A percentile compares a stretch with the other conserved stretches of the same genome.
Evolutionary conservation across 768 basidiomycete genomes (phyloP).

Genomic region (Russula sp.): DNA sequence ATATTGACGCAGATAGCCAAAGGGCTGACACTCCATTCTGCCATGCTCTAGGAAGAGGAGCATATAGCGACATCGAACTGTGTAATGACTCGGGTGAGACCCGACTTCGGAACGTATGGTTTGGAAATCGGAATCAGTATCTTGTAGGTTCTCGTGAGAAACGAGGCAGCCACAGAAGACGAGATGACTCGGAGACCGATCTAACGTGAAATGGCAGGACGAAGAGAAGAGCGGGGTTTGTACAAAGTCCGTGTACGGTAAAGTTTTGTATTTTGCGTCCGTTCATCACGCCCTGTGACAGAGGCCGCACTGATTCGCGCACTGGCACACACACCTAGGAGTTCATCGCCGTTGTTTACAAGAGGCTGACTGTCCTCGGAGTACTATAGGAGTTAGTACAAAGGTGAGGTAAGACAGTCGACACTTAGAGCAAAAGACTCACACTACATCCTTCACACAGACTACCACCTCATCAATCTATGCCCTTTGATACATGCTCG

Average conservation of each 20-base stretch:
- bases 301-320: not conserved
- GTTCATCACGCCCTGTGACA: not conserved
- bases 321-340: not conserved
- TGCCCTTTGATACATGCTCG: too few species aligned
- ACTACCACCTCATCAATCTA: not conserved
- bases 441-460: not conserved
- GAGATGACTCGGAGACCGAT: not conserved
- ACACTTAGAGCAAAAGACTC: not conserved
- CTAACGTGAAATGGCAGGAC: not conserved
- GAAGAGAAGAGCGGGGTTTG: not conserved
- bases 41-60: not conserved
- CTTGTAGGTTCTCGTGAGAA: not conserved
- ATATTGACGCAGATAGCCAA: not conserved
- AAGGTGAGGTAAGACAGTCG: not conserved
- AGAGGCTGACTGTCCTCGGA: not conserved
- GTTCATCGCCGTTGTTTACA: not conserved
- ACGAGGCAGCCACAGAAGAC: not conserved
- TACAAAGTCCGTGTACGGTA: too few species aligned
- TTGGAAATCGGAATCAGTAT: not conserved
- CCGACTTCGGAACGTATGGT: too few species aligned
- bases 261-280: not conserved
- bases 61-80: not conserved
- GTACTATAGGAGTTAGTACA: not conserved
- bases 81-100: not conserved
- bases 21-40: not conserved